These are phyloP conservation scores for Yueomyces sp. DNA, from an alignment of 1,139 yeast species.

Conservation along the genomic window DNA sequence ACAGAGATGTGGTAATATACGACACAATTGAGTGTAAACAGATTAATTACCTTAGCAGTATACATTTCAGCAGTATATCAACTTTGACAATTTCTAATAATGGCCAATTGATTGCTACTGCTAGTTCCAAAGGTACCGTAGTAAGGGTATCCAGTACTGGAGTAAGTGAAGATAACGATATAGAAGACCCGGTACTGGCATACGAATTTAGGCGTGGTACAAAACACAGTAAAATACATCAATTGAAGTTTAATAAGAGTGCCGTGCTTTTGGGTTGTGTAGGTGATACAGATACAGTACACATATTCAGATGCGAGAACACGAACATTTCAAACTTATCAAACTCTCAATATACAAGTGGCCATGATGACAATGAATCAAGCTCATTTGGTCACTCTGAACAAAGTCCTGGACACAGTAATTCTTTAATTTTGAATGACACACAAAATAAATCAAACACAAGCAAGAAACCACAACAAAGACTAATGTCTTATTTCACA, in stretches of 20 bases:
- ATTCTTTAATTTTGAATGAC: conserved; percentile 1
- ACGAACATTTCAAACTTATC: neutral
- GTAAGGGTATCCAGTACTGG: conserved; percentile 38
- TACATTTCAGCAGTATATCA: conserved; percentile 19
- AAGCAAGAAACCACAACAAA: neutral
- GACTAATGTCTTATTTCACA: conserved; percentile 6
- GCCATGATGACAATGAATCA: neutral
- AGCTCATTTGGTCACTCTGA: neutral
- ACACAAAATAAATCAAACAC: neutral
- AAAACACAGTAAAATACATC: conserved; percentile 42
- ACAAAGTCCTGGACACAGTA: neutral
- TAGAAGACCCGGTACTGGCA: conserved; percentile 21
- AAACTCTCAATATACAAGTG: neutral
- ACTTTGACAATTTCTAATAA: conserved; percentile 30
- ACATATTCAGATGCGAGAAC: conserved; percentile 38
- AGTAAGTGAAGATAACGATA: conserved; percentile 14
- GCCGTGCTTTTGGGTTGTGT: conserved; percentile 48
- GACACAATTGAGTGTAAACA: conserved; percentile 49
- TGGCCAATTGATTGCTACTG: conserved; percentile 48
- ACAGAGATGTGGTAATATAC: conserved; percentile 30
- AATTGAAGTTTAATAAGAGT: conserved; percentile 41
- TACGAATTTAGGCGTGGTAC: conserved; percentile 61
- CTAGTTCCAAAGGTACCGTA: conserved; percentile 62
- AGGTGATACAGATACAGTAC: conserved; percentile 58
- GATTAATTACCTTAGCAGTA: conserved; percentile 35